Percentiles rank a stretch among this genome's conserved stretches.
phyloP scores from a whole-genome alignment of 2,329 filamentous ascomycete species.

The Epichloe scottii region DNA sequence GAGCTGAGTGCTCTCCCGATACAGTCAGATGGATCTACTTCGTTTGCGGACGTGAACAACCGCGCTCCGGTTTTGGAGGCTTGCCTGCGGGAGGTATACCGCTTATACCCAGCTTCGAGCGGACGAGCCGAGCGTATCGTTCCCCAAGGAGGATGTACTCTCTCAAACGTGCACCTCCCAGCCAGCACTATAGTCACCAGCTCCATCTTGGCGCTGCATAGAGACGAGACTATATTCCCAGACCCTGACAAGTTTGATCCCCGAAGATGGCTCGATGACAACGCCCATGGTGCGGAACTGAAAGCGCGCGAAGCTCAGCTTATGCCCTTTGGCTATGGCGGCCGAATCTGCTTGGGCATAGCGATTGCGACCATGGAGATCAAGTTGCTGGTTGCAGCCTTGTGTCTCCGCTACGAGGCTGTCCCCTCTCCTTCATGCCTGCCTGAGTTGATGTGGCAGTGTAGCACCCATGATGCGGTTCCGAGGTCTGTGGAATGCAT shows the following conservation, averaged over 20 bases:
- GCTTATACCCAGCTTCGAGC: conserved; percentile 6
- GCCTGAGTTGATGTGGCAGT: conserved; percentile 4
- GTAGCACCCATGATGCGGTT: conserved; percentile 6
- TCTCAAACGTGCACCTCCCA: conserved; percentile 2
- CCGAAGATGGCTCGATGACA: conserved; percentile 5
- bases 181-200: conserved; percentile 1
- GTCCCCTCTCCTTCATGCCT: not conserved
- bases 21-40: conserved; percentile 1
- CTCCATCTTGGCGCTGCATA: conserved; percentile 3
- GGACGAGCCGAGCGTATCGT: conserved; percentile 7
- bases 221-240: conserved; percentile 3
- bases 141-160: conserved; percentile 1
- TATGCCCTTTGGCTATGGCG: conserved; percentile 7
- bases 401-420: conserved; percentile 2
- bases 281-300: not conserved
- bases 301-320: conserved; percentile 3
- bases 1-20: conserved; percentile 3
- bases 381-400: conserved; percentile 1
- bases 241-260: conserved; percentile 2
- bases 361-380: conserved; percentile 6
- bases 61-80: conserved; percentile 3
- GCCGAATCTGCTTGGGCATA: conserved; percentile 5
- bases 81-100: conserved; percentile 6
- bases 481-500: conserved; percentile 1
- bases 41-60: conserved; percentile 2